A percentile compares a stretch with the other conserved stretches of the same genome.
Conservation (phyloP, 2,329 filamentous ascomycete species). For the Alternaria hordeiaustralica region DNA sequence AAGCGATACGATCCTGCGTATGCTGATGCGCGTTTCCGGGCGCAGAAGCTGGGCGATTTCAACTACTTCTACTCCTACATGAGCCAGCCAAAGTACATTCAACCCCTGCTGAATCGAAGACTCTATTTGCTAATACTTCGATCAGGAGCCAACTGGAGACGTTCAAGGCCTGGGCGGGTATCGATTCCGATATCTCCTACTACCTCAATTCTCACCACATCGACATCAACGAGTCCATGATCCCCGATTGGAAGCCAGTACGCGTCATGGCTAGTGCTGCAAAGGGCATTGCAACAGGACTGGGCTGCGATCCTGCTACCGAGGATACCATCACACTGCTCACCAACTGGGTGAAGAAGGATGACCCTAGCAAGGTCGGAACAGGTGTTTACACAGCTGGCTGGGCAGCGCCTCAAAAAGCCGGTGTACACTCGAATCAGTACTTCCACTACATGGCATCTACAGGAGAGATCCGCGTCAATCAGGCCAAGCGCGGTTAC, state of each 20-base stretch:
- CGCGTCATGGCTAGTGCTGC: constrained; percentile 80
- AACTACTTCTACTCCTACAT: constrained; percentile 99
- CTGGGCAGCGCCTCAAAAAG: constrained; percentile 91
- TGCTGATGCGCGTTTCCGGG: constrained; percentile 81
- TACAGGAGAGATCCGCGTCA: constrained; percentile 83
- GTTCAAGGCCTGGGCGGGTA: constrained; percentile 92
- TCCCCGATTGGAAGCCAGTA: constrained; percentile 77
- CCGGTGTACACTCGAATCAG: constrained; percentile 95
- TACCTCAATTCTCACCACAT: constrained; percentile 96
- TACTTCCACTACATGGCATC: constrained; percentile 94
- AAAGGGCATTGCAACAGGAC: constrained; percentile 75
- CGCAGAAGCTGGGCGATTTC: constrained; percentile 83
- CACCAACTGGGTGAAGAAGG: constrained; percentile 83
- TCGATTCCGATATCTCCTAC: constrained; percentile 92
- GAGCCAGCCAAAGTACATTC: constrained; percentile 67
- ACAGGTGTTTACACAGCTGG: constrained; percentile 92
- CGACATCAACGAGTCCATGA: constrained; percentile 92
- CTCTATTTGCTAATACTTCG: constrained; percentile 68
- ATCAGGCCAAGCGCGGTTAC: constrained; percentile 94
- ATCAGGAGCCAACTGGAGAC: constrained; percentile 90
- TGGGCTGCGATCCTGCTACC: constrained; percentile 81
- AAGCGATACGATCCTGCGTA: constrained; percentile 96
- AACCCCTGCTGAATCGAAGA: constrained; percentile 48
- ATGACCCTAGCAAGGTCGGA: constrained; percentile 71
- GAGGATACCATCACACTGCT: constrained; percentile 94